A percentile compares a stretch with the other conserved stretches of the same genome.
Conservation (phyloP, 2,329 filamentous ascomycete genomes). For the Juglanconis oblonga region DNA sequence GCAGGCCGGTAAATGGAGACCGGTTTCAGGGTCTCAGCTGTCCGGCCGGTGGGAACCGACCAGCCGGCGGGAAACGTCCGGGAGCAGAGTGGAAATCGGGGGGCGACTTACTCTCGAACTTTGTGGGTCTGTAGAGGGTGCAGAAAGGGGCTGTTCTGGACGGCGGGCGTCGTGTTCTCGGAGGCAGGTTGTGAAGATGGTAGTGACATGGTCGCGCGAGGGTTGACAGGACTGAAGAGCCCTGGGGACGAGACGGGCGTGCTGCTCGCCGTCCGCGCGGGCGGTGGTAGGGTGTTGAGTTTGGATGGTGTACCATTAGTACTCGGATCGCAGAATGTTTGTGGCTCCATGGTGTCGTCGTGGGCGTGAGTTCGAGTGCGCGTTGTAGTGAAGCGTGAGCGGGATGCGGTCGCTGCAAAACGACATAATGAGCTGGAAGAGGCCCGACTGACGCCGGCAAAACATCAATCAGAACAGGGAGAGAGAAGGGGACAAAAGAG, state of each 20-base stretch:
- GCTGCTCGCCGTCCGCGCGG: conserved; percentile 49
- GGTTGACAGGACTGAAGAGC: conserved; percentile 53
- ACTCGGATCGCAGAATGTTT: conserved; percentile 16
- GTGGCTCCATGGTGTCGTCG: conserved; percentile 30
- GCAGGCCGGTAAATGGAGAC: neutral
- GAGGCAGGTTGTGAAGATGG: conserved; percentile 42
- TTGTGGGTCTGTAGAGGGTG: conserved; percentile 71
- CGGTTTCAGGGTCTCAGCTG: neutral
- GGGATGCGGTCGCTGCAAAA: conserved; percentile 10
- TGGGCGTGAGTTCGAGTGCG: conserved; percentile 5
- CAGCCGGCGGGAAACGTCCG: neutral
- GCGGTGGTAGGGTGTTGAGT: conserved; percentile 32
- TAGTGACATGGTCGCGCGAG: conserved; percentile 38
- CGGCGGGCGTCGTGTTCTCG: conserved; percentile 53
- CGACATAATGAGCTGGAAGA: conserved; percentile 19
- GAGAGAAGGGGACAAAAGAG: neutral
- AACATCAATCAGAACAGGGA: conserved; percentile 1
- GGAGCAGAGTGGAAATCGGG: conserved; percentile 1
- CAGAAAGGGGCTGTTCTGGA: conserved; percentile 57
- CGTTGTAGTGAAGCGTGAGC: conserved; percentile 3
- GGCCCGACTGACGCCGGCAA: conserved; percentile 9
- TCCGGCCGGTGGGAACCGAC: neutral
- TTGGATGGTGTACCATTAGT: conserved; percentile 28
- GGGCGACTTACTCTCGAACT: conserved; percentile 69
- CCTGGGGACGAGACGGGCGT: conserved; percentile 61